These are phyloP conservation scores for Diversispora eburnea DNA, from an alignment of 192 early-diverging fungal species.

Conservation along the genomic window DNA sequence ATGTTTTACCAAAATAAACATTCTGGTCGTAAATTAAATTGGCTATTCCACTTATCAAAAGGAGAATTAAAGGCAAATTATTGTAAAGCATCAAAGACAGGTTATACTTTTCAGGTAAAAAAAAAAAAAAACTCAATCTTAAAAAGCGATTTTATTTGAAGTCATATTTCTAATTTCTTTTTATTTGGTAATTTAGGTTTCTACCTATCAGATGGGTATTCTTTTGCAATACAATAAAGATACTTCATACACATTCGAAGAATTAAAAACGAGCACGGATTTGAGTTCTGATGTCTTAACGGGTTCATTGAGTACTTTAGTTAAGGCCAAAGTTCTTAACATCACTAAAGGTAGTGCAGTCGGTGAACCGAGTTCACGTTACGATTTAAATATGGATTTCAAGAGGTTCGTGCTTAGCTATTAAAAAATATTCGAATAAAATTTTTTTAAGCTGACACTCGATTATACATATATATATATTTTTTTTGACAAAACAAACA, in stretches of 20 bases:
- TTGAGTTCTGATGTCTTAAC: constrained; percentile 59
- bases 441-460: background rate
- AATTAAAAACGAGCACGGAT: constrained; percentile 68
- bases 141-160: too few species aligned
- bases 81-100: constrained; percentile 67
- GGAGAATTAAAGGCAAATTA: constrained; percentile 93
- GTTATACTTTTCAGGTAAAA: constrained; percentile 70
- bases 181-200: constrained; percentile 43
- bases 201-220: constrained; percentile 90
- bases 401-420: constrained; percentile 47
- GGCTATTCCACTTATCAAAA: constrained; percentile 88
- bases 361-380: constrained; percentile 54
- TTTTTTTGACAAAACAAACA: constrained; percentile 39
- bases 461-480: background rate
- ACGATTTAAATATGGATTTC: constrained; percentile 76
- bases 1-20: constrained; percentile 87
- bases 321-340: constrained; percentile 79
- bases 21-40: constrained; percentile 86
- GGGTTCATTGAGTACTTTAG: constrained; percentile 68
- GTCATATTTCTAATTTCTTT: too few species aligned
- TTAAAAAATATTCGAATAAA: background rate
- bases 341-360: constrained; percentile 50
- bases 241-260: constrained; percentile 71
- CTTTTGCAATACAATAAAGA: constrained; percentile 85
- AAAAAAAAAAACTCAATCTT: background rate